Conservation (phyloP, 768 basidiomycete species). For the Hericium coralloides region DNA sequence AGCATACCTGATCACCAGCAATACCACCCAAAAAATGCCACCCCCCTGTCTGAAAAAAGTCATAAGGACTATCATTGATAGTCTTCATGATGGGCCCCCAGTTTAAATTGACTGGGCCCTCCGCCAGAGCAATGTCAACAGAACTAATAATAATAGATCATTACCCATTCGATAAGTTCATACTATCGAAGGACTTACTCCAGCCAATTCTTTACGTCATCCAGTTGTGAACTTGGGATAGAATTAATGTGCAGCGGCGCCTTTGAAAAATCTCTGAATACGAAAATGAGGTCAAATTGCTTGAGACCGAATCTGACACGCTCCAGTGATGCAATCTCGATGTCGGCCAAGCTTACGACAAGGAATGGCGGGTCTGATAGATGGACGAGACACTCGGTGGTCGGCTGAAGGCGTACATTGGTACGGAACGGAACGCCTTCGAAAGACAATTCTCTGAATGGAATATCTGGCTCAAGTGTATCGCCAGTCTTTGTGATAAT, state of each 20-base stretch:
- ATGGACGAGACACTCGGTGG: slow-evolving; percentile 93
- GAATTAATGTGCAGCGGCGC: slow-evolving; percentile 93
- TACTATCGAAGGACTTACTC: slow-evolving; percentile 52
- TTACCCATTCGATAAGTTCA: background rate
- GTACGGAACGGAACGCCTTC: slow-evolving; percentile 95
- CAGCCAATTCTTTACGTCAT: slow-evolving; percentile 98
- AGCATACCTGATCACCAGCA: slow-evolving; percentile 56
- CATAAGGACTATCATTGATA: slow-evolving; percentile 90
- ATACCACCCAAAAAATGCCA: slow-evolving; percentile 83
- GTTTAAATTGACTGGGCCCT: slow-evolving; percentile 94
- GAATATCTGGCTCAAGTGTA: slow-evolving; percentile 87
- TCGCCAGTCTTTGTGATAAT: slow-evolving; percentile 52
- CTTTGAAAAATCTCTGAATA: slow-evolving; percentile 94
- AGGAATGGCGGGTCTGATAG: slow-evolving; percentile 94
- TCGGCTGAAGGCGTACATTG: slow-evolving; percentile 90
- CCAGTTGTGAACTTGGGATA: slow-evolving; percentile 81
- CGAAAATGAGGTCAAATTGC: slow-evolving; percentile 95
- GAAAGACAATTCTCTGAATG: slow-evolving; percentile 95
- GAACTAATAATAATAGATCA: slow-evolving; percentile 44
- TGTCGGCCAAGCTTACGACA: slow-evolving; percentile 88
- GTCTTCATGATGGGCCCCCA: slow-evolving; percentile 99
- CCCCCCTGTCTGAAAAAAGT: slow-evolving; percentile 94
- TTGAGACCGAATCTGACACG: slow-evolving; percentile 94
- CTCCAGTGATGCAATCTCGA: slow-evolving; percentile 94
- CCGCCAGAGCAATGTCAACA: slow-evolving; percentile 92